A percentile compares a stretch with the other conserved stretches of the same genome.
Conservation (phyloP, 1,139 yeast species). For the Candida smagusa region DNA sequence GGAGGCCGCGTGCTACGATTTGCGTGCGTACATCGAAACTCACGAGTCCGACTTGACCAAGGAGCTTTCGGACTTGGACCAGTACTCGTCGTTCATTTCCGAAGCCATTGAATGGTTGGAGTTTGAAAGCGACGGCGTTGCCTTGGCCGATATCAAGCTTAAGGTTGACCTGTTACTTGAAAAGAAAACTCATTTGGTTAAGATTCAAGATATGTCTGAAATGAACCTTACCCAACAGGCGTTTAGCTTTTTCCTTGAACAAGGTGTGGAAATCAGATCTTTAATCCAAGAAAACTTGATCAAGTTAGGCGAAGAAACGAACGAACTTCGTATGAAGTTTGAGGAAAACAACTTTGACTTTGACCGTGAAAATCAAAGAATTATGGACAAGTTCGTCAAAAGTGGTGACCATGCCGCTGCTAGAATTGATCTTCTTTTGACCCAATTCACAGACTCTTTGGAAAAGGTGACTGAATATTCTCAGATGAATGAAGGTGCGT, state of each 20-base stretch:
- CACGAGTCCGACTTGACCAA: constrained; percentile 39
- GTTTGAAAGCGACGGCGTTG: constrained; percentile 60
- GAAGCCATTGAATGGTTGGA: constrained; percentile 78
- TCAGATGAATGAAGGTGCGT: constrained; percentile 23
- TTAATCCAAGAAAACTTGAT: constrained; percentile 44
- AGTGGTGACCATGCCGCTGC: constrained; percentile 34
- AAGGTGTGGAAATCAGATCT: constrained; percentile 37
- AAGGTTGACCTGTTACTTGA: constrained; percentile 21
- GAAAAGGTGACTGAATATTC: constrained; percentile 26
- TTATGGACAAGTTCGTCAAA: constrained; percentile 15
- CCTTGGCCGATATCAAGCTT: constrained; percentile 35
- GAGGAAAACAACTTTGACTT: constrained; percentile 45
- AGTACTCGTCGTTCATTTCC: constrained; percentile 26
- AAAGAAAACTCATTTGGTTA: constrained; percentile 20
- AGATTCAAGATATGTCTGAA: constrained; percentile 21
- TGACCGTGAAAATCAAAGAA: constrained; percentile 45
- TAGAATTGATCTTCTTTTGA: constrained; percentile 32
- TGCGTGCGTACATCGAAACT: constrained; percentile 52
- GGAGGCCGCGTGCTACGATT: constrained; percentile 56
- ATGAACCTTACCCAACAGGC: constrained; percentile 33
- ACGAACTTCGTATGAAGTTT: constrained; percentile 37
- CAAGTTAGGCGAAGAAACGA: constrained; percentile 43
- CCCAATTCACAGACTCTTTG: constrained; percentile 33
- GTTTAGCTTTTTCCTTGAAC: constrained; percentile 39
- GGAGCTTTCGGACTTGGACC: constrained; percentile 32